Conservation (phyloP, 257 asterid genomes). For the Voacanga thouarsii region DNA sequence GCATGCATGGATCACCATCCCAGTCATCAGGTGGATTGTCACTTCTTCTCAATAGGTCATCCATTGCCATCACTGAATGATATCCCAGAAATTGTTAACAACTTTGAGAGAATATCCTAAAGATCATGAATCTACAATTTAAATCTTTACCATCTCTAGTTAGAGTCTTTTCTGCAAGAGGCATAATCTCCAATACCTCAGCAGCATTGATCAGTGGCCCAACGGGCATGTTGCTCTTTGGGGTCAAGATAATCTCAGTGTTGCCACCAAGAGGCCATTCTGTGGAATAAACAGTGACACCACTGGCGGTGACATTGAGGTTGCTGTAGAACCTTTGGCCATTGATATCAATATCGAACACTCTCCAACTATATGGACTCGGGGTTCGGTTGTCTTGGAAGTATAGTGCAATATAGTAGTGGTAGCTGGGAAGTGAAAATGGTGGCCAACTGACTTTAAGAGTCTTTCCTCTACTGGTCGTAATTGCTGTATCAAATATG, state of each 20-base stretch:
- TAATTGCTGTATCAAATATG: slow-evolving; percentile 61
- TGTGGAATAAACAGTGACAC: slow-evolving; percentile 53
- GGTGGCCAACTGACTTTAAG: slow-evolving; percentile 73
- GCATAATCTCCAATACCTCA: slow-evolving; percentile 62
- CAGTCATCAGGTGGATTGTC: slow-evolving; percentile 58
- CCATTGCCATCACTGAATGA: slow-evolving; percentile 60
- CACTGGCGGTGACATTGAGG: slow-evolving; percentile 61
- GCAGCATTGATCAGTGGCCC: slow-evolving; percentile 89
- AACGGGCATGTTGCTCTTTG: slow-evolving; percentile 42
- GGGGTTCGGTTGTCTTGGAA: slow-evolving; percentile 73
- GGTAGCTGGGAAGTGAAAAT: slow-evolving; percentile 47
- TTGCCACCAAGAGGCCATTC: slow-evolving; percentile 65
- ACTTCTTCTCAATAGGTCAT: slow-evolving; percentile 36
- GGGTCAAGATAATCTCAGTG: slow-evolving; percentile 49
- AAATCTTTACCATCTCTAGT: slow-evolving; percentile 63
- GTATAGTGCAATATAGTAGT: slow-evolving; percentile 65
- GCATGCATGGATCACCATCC: slow-evolving; percentile 91
- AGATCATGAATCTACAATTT: background rate
- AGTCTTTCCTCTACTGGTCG: slow-evolving; percentile 57
- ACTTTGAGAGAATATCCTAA: background rate
- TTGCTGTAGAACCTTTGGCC: slow-evolving; percentile 49
- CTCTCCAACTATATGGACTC: slow-evolving; percentile 77
- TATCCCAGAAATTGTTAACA: background rate
- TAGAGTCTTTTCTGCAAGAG: slow-evolving; percentile 51
- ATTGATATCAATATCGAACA: slow-evolving; percentile 51